These are phyloP conservation scores for Mortierella sp. DNA, from an alignment of 371 early-diverging fungal genomes.

Conservation along the genomic window DNA sequence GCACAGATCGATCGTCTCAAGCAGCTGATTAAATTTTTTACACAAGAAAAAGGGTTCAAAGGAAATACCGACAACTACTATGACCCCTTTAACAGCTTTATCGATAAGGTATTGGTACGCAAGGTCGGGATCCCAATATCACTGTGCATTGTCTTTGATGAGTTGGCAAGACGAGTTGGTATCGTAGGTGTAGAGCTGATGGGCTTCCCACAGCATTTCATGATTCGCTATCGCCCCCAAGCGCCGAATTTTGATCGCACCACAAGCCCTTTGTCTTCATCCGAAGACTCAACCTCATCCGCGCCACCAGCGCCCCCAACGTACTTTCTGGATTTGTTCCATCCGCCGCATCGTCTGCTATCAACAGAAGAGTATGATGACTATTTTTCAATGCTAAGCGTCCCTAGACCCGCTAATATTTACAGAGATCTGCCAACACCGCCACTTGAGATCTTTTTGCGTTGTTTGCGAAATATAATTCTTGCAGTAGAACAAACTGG, in stretches of 20 bases:
- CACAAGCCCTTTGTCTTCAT: background rate
- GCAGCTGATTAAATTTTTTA: constrained; percentile 46
- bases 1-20: constrained; percentile 28
- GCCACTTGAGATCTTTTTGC: constrained; percentile 37
- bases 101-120: constrained; percentile 46
- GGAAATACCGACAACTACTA: constrained; percentile 55
- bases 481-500: constrained; percentile 47
- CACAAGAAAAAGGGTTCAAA: constrained; percentile 38
- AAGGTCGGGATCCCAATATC: constrained; percentile 54
- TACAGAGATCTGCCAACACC: constrained; percentile 41
- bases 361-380: constrained; percentile 33
- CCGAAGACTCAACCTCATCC: background rate
- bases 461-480: constrained; percentile 40
- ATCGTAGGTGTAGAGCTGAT: constrained; percentile 48
- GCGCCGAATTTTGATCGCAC: background rate
- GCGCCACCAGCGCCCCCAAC: constrained; percentile 18
- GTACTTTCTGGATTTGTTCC: constrained; percentile 49
- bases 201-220: constrained; percentile 52
- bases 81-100: constrained; percentile 52
- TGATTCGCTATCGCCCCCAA: constrained; percentile 51
- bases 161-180: constrained; percentile 51
- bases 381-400: constrained; percentile 28
- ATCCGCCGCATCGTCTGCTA: constrained; percentile 37
- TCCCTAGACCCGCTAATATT: constrained; percentile 19
- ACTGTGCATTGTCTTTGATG: constrained; percentile 52